Base-by-base conservation (phyloP, 2,329 filamentous ascomycete species). In the Lecanicillium sp. region DNA sequence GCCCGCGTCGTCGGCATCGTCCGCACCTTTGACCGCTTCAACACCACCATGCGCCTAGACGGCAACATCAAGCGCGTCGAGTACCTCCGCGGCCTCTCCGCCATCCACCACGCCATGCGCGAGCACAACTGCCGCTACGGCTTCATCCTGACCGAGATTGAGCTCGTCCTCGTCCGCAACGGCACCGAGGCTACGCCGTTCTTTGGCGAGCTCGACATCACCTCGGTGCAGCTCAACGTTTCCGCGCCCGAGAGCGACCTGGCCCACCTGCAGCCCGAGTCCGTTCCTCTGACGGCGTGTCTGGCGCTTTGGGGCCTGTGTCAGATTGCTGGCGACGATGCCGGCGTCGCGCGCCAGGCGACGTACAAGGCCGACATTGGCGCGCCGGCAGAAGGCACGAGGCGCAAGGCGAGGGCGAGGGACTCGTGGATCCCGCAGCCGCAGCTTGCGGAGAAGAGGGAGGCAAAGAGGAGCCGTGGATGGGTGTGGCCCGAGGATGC, bases 111-210 rank as follows among this genome's bases (percentile, higher is more conserved):
- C 56, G 81, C 82, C 55, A 95, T 96, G 87, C 87, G 90, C 59
- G 87, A 94, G 64, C 86, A 95, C 64, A 81, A 81, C 49, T 94
- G 87, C 57, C 81, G 90, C 43, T 97, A 96, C 60, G 90, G 90
- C 39, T 97, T 95, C 69, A 90, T 97, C 60, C 79, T 96, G 55
- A 96, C 87, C 1, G 90, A 96, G 64, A 95, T 95, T 51, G 90
- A 97, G 65, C 79, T 96, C 8, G 81, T 96, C 29, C 80, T 92
- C 50, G 87, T 95, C 1, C 86, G 89, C 52, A 86, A 84, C 48
- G 88, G 89, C 37, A 76, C 58, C 49, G 81, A 72, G 53, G 64
- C 71, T 29, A 79, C 79, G 1, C 89, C 89, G 0, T 80, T 87
- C 57, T 96, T 95, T 55, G 89, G 90, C n/a, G 87, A 81, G 60